Percentiles rank a stretch among this genome's conserved stretches.
phyloP scores from a whole-genome alignment of 129 eudicot species.

The Pseudognaphalium luteoalbum region DNA sequence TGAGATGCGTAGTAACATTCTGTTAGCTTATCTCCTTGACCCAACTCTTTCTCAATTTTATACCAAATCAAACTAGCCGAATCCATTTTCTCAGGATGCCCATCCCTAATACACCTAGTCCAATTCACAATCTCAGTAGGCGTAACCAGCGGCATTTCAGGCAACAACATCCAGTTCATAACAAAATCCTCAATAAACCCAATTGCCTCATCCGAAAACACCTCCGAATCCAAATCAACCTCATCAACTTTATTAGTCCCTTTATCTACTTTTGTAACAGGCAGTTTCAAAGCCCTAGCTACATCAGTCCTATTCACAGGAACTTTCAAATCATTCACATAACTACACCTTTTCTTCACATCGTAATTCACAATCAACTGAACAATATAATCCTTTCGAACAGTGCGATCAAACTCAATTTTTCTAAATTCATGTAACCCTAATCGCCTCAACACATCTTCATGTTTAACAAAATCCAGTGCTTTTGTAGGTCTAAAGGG shows the following conservation, averaged over 20 bases:
- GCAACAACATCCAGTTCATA: constrained; percentile 67
- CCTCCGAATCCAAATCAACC: constrained; percentile 49
- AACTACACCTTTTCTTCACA: constrained; percentile 33
- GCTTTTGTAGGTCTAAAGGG: constrained; percentile 55
- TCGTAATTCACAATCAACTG: constrained; percentile 64
- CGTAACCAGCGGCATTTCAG: constrained; percentile 58
- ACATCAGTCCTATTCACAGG: constrained; percentile 51
- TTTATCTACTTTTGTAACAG: constrained; percentile 45
- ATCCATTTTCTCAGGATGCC: constrained; percentile 78
- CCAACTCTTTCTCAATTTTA: constrained; percentile 84
- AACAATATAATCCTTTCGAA: constrained; percentile 61
- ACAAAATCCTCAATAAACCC: constrained; percentile 61
- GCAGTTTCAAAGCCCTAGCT: constrained; percentile 61
- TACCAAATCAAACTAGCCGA: constrained; percentile 78
- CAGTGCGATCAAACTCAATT: constrained; percentile 44
- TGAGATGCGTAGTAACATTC: constrained; percentile 85
- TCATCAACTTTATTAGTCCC: constrained; percentile 31
- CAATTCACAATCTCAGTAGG: constrained; percentile 55
- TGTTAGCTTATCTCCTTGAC: constrained; percentile 44
- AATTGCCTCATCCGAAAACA: constrained; percentile 42
- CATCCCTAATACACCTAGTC: constrained; percentile 59
- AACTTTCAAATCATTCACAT: constrained; percentile 46
- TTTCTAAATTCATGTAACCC: constrained; percentile 70
- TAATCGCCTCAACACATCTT: constrained; percentile 45
- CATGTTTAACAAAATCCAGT: constrained; percentile 45